Evolutionary conservation across 2,329 filamentous ascomycete genomes (phyloP), one percentile per base, ranked within the genome.

Genomic region (Diaporthe longicolla): DNA sequence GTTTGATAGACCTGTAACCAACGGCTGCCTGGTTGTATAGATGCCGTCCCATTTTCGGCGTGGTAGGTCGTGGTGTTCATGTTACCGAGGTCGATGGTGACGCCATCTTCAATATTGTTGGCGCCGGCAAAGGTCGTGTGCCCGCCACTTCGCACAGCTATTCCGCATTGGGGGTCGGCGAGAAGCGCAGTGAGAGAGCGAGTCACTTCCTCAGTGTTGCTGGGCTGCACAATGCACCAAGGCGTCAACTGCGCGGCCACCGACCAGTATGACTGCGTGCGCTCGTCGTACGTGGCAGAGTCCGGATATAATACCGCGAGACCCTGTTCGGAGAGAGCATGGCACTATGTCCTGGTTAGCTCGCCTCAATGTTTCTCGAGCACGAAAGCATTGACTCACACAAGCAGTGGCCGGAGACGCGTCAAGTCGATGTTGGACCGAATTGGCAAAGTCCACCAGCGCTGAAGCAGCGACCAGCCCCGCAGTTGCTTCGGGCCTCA

Each of bases 1-100:
- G 58, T 59, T 10, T 61, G 26, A 21, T 71, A 71, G 15, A 71
- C 69, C n/a, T 58, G 58, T 10, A 50, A 7, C 69, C 69, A 71
- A 15, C 55, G 55, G 29, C 29, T 50, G 5, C 69, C 69, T 3
- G 69, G 69, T 24, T 61, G 69, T 3, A 71, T 40, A 8, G 55
- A 59, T 21, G 69, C 69, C 9, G 58, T 59, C 8, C 35, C 52
- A 5, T 59, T 58, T 10, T 40, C 43, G 1, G 43, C 29, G 26
- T 52, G 40, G 29, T 71, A 71, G 5, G 55, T 54, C 11, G 69
- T 71, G 29, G 10, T 43, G 55, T 59, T 58, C 69, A 71, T 59
- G 19, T 37, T 57, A 2, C 69, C 69, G 19, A 71, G 69, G 40
- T 71, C 69, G 15, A 71, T 71, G 6, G 69, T 71, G 29, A 26